Evolutionary conservation across 1,139 yeast species (phyloP), one percentile per base, ranked within the genome.

Genomic region (Nakaseomyces uthaithaninus): DNA sequence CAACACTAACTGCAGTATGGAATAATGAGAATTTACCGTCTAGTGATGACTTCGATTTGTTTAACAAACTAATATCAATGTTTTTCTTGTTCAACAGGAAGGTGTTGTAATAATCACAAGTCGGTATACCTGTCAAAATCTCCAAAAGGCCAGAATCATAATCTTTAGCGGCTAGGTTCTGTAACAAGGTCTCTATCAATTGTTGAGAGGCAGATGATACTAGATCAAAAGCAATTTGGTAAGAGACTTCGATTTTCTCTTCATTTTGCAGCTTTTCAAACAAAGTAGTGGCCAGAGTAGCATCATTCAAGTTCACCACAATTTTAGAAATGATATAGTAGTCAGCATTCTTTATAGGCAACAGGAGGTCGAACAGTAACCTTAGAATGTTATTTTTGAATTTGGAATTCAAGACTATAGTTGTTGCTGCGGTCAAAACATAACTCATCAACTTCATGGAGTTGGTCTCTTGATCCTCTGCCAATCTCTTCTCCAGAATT

Each of bases 131-230:
- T 8, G 93, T 76, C 41, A 93, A 72, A 42, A 93, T 85, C 51
- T 74, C 74, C 45, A 80, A 69, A 43, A 84, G 65, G 55, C 74
- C 77, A 36, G 68, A 55, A 43, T 71, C 64, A n/a, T 69, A 62
- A 23, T 64, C 66, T 40, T 68, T 71, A 3, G 59, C 55, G 20
- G 68, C 64, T 43, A 81, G 67, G 12, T 57, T 59, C n/a, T 57
- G 51, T 25, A 70, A 63, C 2, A 89, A 77, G 41, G 71, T 75
- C 45, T 78, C 82, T 47, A 91, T 70, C 50, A 91, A 71, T 57
- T 85, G 93, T 65, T 91, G 98, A n/a, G 95, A 77, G 0, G 96
- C 96, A 11, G 94, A 79, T 43, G 79, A 79, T 4, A 87, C 97
- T 49, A 91, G 73, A 61, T 91, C 98, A 63, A 91, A 91, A 1